Evolutionary conservation across 1,284 basidiomycete species (phyloP).

Genomic region (Ganoderma boninense): DNA sequence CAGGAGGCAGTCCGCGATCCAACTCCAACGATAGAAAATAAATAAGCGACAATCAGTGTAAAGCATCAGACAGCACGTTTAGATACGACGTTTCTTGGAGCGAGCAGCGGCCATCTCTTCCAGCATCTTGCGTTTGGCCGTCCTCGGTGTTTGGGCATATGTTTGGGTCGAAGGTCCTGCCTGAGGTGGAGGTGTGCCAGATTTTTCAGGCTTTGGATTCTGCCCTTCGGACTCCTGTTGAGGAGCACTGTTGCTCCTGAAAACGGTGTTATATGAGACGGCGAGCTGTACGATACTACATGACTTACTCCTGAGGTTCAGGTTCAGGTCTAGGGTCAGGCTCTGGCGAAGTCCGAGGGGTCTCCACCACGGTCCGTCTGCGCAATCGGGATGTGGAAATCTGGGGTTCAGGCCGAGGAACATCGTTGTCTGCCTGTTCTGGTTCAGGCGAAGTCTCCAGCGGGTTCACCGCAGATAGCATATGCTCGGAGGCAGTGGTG

Average conservation of each 20-base stretch:
- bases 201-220: neutral
- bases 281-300: neutral
- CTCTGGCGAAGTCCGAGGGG: constrained; percentile 7
- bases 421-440: neutral
- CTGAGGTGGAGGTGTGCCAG: neutral
- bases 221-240: neutral
- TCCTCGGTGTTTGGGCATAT: constrained; percentile 44
- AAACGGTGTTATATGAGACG: neutral
- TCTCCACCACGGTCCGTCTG: constrained; percentile 10
- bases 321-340: neutral
- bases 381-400: constrained; percentile 18
- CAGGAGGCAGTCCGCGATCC: neutral
- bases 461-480: neutral
- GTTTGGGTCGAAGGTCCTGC: constrained; percentile 15
- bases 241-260: neutral
- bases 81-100: constrained; percentile 23
- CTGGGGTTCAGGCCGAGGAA: neutral
- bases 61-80: neutral
- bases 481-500: constrained; percentile 15
- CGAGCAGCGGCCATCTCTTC: constrained; percentile 43
- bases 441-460: constrained; percentile 25
- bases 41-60: neutral
- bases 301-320: neutral
- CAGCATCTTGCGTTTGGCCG: constrained; percentile 49
- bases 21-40: neutral